Percentiles rank a stretch among this genome's conserved stretches.
phyloP scores from a whole-genome alignment of 129 eudicot genomes.

The Erigeron canadensis region DNA sequence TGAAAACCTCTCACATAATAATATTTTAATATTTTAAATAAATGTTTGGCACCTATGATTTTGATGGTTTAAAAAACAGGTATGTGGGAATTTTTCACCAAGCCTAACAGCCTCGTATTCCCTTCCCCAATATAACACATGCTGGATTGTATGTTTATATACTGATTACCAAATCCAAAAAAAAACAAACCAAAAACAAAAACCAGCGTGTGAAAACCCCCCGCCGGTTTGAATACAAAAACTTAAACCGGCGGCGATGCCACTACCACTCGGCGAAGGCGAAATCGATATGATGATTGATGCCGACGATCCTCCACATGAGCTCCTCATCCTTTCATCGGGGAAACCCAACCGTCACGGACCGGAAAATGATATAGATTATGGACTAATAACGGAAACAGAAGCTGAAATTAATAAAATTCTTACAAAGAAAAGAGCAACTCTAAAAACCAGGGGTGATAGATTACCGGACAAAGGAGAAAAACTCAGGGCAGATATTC shows the following conservation, averaged over 20 bases:
- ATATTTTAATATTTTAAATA: too few relatives aligned
- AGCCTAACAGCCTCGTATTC: too few relatives aligned
- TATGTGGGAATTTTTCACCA: too few relatives aligned
- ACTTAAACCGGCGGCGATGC: background rate
- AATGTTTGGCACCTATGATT: too few relatives aligned
- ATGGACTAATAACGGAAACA: background rate
- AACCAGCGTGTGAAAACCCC: background rate
- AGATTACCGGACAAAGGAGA: slow-evolving; percentile 49
- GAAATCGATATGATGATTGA: slow-evolving; percentile 6
- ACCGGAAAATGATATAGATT: background rate
- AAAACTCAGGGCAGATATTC: slow-evolving; percentile 29
- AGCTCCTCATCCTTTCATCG: slow-evolving; percentile 32
- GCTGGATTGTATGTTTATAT: too few relatives aligned
- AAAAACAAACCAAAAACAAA: too few relatives aligned
- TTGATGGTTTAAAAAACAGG: too few relatives aligned
- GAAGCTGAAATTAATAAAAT: slow-evolving; percentile 11
- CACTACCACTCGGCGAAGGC: background rate
- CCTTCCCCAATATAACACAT: too few relatives aligned
- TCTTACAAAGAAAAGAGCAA: background rate
- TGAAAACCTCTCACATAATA: too few relatives aligned
- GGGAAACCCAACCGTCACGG: too few relatives aligned
- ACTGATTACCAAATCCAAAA: too few relatives aligned
- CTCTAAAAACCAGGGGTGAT: background rate
- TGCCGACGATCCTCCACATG: slow-evolving; percentile 39
- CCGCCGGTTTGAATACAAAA: background rate